Percentiles rank a stretch among this genome's conserved stretches.
Conservation (phyloP, 2,329 filamentous ascomycete genomes). For the Knufia fluminis region DNA sequence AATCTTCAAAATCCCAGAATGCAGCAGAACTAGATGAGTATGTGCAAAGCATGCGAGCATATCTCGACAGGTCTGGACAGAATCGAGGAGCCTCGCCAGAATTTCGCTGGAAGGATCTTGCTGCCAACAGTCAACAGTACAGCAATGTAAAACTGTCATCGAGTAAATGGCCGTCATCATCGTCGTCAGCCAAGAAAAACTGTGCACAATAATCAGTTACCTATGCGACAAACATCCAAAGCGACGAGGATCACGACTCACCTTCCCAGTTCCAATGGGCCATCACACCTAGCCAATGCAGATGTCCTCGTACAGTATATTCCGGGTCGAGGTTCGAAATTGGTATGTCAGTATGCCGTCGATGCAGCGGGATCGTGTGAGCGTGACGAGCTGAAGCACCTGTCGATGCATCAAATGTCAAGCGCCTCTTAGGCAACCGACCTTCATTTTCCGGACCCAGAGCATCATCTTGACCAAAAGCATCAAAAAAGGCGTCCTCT, state of each 20-base stretch:
- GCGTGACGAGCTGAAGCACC: background rate
- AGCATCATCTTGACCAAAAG: background rate
- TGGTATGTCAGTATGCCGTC: slow-evolving; percentile 5
- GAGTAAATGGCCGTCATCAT: slow-evolving; percentile 2
- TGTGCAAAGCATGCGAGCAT: slow-evolving; percentile 20
- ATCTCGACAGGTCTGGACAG: slow-evolving; percentile 13
- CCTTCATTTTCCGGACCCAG: background rate
- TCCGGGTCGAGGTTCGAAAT: slow-evolving; percentile 41
- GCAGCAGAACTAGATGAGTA: slow-evolving; percentile 19
- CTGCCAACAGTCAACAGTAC: slow-evolving; percentile 14
- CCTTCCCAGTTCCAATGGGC: slow-evolving; percentile 64
- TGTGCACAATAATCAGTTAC: slow-evolving; percentile 14
- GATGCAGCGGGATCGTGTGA: background rate
- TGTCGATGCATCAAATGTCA: background rate
- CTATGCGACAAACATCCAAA: slow-evolving; percentile 3
- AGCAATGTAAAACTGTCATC: slow-evolving; percentile 10
- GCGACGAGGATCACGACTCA: slow-evolving; percentile 32
- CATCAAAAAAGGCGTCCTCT: slow-evolving; percentile 7
- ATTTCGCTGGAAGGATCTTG: slow-evolving; percentile 21
- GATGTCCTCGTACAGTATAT: slow-evolving; percentile 54
- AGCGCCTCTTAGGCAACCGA: background rate
- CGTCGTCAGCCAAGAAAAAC: slow-evolving; percentile 33
- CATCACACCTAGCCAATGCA: slow-evolving; percentile 66
- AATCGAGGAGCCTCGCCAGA: slow-evolving; percentile 18
- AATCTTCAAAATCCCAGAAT: slow-evolving; percentile 10